A percentile compares a stretch with the other conserved stretches of the same genome.
phyloP scores from a whole-genome alignment of 306 rosid genomes.

The Pterocarpus santalinus region DNA sequence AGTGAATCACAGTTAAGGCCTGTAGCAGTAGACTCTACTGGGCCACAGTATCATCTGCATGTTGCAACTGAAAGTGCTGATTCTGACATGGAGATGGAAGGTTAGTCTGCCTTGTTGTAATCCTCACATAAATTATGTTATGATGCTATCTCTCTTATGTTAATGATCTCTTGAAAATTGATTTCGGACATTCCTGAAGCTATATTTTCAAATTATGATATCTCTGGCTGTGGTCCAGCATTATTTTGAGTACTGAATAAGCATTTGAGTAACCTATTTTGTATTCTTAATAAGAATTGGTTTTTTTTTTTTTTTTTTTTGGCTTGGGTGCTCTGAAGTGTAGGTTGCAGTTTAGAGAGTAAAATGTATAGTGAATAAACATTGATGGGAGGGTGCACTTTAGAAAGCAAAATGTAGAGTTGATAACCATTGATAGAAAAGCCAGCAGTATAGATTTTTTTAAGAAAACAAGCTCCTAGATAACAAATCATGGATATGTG shows the following conservation, averaged over 20 bases:
- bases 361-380: conserved; percentile 14
- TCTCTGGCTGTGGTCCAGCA: not conserved
- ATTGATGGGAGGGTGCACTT: not conserved
- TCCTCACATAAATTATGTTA: conserved; percentile 27
- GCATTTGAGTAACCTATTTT: not conserved
- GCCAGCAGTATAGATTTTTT: conserved; percentile 12
- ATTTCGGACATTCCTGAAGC: conserved; percentile 2
- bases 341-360: not conserved
- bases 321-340: conserved; percentile 7
- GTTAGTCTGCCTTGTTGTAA: conserved; percentile 56
- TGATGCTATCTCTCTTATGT: conserved; percentile 2
- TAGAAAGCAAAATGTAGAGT: conserved; percentile 8
- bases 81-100: conserved; percentile 99
- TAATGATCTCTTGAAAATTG: conserved; percentile 15
- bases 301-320: not conserved
- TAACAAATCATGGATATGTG: not conserved
- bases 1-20: conserved; percentile 39
- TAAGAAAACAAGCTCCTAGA: conserved; percentile 20
- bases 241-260: conserved; percentile 37
- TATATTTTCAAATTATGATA: not conserved
- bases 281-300: conserved; percentile 11
- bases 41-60: conserved; percentile 44
- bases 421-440: conserved; percentile 9
- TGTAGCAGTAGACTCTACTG: conserved; percentile 35
- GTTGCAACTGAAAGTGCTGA: conserved; percentile 58